Evolutionary conservation across 139 green algal species (phyloP).

Genomic region (Chlamydomonas eustigma): DNA sequence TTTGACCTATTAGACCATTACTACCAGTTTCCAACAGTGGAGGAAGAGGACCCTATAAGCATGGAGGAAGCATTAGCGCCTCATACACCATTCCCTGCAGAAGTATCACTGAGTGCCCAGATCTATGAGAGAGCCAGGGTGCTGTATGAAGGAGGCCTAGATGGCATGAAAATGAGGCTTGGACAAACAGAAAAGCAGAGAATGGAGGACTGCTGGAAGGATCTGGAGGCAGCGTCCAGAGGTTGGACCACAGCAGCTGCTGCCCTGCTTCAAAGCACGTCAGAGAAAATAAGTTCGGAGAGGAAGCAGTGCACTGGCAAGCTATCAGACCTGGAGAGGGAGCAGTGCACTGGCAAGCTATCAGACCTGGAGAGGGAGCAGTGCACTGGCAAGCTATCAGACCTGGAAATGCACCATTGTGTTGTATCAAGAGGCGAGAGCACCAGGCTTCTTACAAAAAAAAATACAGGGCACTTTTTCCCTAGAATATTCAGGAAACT

Average conservation of each 20-base stretch:
- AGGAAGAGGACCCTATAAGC: not conserved
- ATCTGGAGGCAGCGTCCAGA: not conserved
- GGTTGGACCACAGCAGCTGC: not conserved
- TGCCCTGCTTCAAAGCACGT: not conserved
- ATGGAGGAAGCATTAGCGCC: not conserved
- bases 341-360: not conserved
- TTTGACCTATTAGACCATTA: constrained; percentile 4
- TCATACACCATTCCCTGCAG: not conserved
- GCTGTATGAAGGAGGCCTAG: not conserved
- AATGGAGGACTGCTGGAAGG: not conserved
- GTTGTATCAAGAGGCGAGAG: not conserved
- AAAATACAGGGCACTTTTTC: no score
- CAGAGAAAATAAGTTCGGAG: not conserved
- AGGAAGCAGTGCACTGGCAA: not conserved
- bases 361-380: not conserved
- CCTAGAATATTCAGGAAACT: no score
- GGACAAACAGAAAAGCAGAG: not conserved
- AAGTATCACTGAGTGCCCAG: not conserved
- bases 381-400: not conserved
- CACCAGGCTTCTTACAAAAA: not conserved
- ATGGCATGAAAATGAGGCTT: not conserved
- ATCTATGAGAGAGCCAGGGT: not conserved
- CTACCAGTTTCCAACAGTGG: not conserved
- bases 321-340: no score
- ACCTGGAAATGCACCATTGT: not conserved